phyloP scores from a whole-genome alignment of 208 protist species.

The Herpetomonas samuelpessoai region DNA sequence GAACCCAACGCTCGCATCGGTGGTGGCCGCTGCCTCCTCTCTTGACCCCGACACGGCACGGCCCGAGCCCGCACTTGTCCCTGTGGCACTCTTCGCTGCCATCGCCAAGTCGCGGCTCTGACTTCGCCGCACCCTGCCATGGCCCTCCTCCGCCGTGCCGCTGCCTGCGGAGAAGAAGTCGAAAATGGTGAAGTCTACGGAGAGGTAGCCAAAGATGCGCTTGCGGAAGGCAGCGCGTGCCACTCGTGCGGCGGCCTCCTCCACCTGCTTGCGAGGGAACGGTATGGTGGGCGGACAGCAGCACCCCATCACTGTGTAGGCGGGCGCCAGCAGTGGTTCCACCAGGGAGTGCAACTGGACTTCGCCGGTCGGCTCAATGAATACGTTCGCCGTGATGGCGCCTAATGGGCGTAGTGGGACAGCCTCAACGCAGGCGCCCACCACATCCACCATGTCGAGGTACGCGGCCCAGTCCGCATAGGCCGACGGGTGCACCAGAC shows the following conservation, averaged over 20 bases:
- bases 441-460: slow-evolving; percentile 63
- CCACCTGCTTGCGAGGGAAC: slow-evolving; percentile 35
- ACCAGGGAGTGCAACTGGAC: slow-evolving; percentile 79
- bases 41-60: no score
- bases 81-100: no score
- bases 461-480: slow-evolving; percentile 88
- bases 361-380: slow-evolving; percentile 76
- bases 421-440: slow-evolving; percentile 87
- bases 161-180: slow-evolving; percentile 5
- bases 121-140: no score
- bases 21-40: no score
- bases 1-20: no score
- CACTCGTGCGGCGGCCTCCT: slow-evolving; percentile 68
- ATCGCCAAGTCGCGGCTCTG: no score
- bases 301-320: slow-evolving; percentile 77
- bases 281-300: slow-evolving; percentile 64
- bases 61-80: no score
- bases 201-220: slow-evolving; percentile 86
- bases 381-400: slow-evolving; percentile 78
- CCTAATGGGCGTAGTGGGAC: slow-evolving; percentile 57
- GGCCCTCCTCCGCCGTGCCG: no score
- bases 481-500: slow-evolving; percentile 63
- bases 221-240: slow-evolving; percentile 71
- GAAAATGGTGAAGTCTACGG: slow-evolving; percentile 84
- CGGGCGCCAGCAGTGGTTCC: slow-evolving; percentile 86